Evolutionary conservation across 1,139 yeast genomes (phyloP).

Genomic region (Scheffersomyces segobiensis): DNA sequence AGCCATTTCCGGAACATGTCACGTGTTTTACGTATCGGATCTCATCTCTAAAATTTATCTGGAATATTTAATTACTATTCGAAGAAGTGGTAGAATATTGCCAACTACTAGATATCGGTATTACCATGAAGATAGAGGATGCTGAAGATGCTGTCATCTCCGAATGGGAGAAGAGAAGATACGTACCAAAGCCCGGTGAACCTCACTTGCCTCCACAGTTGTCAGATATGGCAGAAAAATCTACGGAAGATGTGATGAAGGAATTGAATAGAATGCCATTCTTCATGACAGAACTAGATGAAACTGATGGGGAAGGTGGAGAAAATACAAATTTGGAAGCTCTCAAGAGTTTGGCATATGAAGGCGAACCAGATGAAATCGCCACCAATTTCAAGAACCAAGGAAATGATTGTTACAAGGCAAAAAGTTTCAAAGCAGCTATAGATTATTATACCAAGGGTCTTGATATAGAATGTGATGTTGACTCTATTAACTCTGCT

Average conservation of each 20-base stretch:
- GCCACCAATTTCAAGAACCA: conserved; percentile 89
- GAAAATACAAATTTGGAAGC: conserved; percentile 82
- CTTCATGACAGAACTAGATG: conserved; percentile 88
- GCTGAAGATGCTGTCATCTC: conserved; percentile 25
- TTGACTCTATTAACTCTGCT: conserved; percentile 52
- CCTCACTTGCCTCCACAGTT: conserved; percentile 85
- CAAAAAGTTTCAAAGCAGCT: conserved; percentile 73
- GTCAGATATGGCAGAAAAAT: conserved; percentile 60
- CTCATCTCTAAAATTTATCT: neutral
- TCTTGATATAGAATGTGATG: conserved; percentile 65
- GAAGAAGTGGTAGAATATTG: neutral
- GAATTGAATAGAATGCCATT: conserved; percentile 87
- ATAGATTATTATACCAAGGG: conserved; percentile 79
- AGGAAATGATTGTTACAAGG: conserved; percentile 84
- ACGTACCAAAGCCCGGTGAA: conserved; percentile 74
- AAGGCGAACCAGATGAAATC: conserved; percentile 91
- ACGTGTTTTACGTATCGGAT: neutral
- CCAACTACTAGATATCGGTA: neutral
- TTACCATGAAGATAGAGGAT: neutral
- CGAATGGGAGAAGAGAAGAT: conserved; percentile 57
- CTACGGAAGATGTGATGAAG: conserved; percentile 73
- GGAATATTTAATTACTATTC: neutral
- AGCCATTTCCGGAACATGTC: neutral
- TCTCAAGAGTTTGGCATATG: conserved; percentile 85
- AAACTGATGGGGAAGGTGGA: conserved; percentile 75